phyloP scores from a whole-genome alignment of 2,329 filamentous ascomycete genomes.

The Chaetomiaceae sp. region DNA sequence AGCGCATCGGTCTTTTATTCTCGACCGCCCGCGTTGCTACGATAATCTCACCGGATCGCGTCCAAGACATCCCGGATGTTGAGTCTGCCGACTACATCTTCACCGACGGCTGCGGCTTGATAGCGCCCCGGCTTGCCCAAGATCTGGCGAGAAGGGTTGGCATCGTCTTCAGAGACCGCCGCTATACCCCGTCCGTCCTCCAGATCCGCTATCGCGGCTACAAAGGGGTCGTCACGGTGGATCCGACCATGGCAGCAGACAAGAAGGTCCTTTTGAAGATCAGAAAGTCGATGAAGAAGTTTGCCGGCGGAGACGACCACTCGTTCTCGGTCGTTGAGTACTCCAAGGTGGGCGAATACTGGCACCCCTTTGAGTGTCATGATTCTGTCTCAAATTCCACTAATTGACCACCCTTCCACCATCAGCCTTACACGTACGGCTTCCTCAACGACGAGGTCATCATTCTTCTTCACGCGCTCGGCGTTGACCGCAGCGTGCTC shows the following conservation, averaged over 20 bases:
- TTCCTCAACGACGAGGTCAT: conserved; percentile 39
- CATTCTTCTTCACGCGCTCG: conserved; percentile 35
- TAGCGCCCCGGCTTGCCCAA: conserved; percentile 31
- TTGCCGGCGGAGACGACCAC: conserved; percentile 34
- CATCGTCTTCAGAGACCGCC: conserved; percentile 33
- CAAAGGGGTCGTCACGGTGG: conserved; percentile 38
- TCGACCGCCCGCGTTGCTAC: conserved; percentile 33
- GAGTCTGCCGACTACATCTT: conserved; percentile 35
- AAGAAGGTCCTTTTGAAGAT: conserved; percentile 25
- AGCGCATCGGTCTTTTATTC: conserved; percentile 39
- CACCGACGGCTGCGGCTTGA: conserved; percentile 39
- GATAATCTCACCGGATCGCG: conserved; percentile 31
- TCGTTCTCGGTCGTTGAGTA: conserved; percentile 37
- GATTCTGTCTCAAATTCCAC: not conserved
- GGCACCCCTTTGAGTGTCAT: not conserved
- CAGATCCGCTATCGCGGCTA: conserved; percentile 41
- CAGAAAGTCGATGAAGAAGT: conserved; percentile 38
- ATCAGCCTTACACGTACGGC: conserved; percentile 36
- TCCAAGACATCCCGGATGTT: conserved; percentile 36
- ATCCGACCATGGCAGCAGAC: conserved; percentile 27
- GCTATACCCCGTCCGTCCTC: conserved; percentile 37
- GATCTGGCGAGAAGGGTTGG: conserved; percentile 31
- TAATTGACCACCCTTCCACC: not conserved
- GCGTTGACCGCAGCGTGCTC: conserved; percentile 30
- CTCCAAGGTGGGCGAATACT: conserved; percentile 32